Evolutionary conservation across 2,329 filamentous ascomycete genomes (phyloP).

Genomic region (Cryphonectria parasitica): DNA sequence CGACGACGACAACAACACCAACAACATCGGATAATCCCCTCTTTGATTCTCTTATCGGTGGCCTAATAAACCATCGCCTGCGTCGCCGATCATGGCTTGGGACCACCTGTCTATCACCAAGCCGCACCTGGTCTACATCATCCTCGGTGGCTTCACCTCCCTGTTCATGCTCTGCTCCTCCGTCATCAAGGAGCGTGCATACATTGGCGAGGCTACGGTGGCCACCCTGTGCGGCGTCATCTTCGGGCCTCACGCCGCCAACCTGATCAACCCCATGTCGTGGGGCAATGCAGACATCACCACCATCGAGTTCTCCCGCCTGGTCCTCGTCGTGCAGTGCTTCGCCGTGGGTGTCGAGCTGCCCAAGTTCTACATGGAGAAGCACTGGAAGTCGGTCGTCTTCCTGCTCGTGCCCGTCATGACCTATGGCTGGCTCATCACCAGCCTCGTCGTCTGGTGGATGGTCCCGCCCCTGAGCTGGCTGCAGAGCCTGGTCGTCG

Average conservation of each 20-base stretch:
- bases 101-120: conserved; percentile 83
- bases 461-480: conserved; percentile 78
- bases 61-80: too few relatives aligned
- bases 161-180: conserved; percentile 98
- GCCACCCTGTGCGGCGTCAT: conserved; percentile 87
- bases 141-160: conserved; percentile 94
- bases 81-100: conserved; percentile 67
- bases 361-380: conserved; percentile 95
- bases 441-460: conserved; percentile 94
- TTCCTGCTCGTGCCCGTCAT: conserved; percentile 92
- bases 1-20: not conserved
- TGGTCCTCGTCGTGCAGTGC: conserved; percentile 89
- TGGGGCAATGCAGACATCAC: conserved; percentile 88
- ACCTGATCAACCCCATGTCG: conserved; percentile 73
- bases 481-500: conserved; percentile 85
- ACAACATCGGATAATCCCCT: too few relatives aligned
- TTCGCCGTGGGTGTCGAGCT: conserved; percentile 90
- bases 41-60: not conserved
- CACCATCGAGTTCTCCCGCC: conserved; percentile 86
- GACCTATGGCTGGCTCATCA: conserved; percentile 93
- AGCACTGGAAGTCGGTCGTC: conserved; percentile 91
- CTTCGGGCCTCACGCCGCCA: conserved; percentile 82
- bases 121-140: conserved; percentile 97
- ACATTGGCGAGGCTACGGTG: conserved; percentile 97
- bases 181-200: conserved; percentile 96